These are phyloP conservation scores for Earliella scabrosa DNA, from an alignment of 1,284 basidiomycete species.

Conservation along the genomic window DNA sequence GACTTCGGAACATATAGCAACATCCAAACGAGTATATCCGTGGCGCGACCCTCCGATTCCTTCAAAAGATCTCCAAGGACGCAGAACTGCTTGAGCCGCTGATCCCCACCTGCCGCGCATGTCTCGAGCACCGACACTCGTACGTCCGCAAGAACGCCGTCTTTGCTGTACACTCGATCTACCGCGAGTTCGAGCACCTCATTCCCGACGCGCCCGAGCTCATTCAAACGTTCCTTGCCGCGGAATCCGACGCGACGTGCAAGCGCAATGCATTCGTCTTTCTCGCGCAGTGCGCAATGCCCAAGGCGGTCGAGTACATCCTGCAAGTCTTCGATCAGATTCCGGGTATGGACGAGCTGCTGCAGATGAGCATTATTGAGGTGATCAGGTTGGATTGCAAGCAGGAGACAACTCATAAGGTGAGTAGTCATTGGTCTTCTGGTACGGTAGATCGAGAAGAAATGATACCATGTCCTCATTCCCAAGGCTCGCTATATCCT, in stretches of 20 bases:
- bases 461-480: too few species aligned
- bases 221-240: conserved; percentile 96
- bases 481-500: conserved; percentile 95
- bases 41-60: conserved; percentile 94
- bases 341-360: conserved; percentile 84
- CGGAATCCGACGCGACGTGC: conserved; percentile 95
- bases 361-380: conserved; percentile 98
- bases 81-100: conserved; percentile 95
- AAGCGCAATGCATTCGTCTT: conserved; percentile 98
- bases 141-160: conserved; percentile 99
- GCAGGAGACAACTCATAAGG: conserved; percentile 79
- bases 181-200: conserved; percentile 91
- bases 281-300: conserved; percentile 87
- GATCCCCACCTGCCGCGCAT: conserved; percentile 90
- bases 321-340: conserved; percentile 87
- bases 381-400: conserved; percentile 93
- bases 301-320: conserved; percentile 93
- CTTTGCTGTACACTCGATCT: conserved; percentile 95
- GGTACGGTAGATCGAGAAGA: too few species aligned
- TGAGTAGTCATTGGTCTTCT: too few species aligned
- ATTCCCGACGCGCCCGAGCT: conserved; percentile 98
- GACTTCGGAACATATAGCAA: conserved; percentile 64
- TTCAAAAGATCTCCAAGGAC: conserved; percentile 95
- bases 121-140: conserved; percentile 97
- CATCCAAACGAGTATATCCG: conserved; percentile 99